phyloP scores from a whole-genome alignment of 495 filamentous ascomycete species.

The Penicillium pulvis region DNA sequence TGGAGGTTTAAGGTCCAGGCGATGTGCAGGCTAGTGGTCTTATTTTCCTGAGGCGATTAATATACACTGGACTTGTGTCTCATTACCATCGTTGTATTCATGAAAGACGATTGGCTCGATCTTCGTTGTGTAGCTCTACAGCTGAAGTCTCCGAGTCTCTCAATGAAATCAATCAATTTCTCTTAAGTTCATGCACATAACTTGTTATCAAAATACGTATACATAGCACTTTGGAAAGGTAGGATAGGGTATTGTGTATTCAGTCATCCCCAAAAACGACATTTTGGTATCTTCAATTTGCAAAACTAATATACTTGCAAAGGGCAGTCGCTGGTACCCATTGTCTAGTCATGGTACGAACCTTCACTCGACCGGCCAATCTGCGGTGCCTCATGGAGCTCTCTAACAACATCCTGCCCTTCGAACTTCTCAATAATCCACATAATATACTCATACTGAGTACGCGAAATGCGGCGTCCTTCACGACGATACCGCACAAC shows the following conservation, averaged over 20 bases:
- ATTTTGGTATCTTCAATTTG: neutral
- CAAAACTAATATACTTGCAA: neutral
- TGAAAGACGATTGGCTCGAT: conserved; percentile 11
- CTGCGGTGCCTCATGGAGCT: conserved; percentile 19
- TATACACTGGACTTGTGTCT: conserved; percentile 22
- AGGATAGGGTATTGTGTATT: neutral
- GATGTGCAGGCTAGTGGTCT: conserved; percentile 16
- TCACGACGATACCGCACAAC: conserved; percentile 41
- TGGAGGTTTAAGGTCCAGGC: conserved; percentile 2
- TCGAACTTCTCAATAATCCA: conserved; percentile 38
- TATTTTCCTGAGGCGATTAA: conserved; percentile 18
- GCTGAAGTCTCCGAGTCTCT: conserved; percentile 4
- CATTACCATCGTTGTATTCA: conserved; percentile 15
- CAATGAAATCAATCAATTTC: conserved; percentile 5
- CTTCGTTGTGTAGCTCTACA: neutral
- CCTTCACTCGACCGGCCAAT: conserved; percentile 6
- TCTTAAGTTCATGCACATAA: neutral
- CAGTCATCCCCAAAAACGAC: neutral
- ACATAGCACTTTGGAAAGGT: neutral
- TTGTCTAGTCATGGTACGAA: neutral
- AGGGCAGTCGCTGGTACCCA: neutral
- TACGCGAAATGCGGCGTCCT: conserved; percentile 27
- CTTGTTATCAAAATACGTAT: neutral
- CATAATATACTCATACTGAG: conserved; percentile 41
- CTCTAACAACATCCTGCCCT: conserved; percentile 32